Evolutionary conservation across 257 asterid species (phyloP).

Genomic region (Plantago ovata): DNA sequence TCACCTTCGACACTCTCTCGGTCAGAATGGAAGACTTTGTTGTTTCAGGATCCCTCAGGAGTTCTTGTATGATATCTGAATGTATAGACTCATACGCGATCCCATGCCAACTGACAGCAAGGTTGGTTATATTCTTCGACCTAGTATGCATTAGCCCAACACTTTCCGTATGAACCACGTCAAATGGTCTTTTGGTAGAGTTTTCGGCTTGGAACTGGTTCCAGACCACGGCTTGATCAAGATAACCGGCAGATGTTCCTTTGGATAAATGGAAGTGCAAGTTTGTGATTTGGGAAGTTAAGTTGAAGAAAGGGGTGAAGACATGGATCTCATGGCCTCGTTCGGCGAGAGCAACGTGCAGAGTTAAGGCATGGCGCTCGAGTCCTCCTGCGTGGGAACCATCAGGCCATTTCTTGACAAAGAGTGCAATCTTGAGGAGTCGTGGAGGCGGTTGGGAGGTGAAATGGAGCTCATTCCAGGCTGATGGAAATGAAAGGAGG

Average conservation of each 20-base stretch:
- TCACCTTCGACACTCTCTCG: slow-evolving; percentile 42
- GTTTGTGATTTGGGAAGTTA: slow-evolving; percentile 26
- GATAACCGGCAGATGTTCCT: slow-evolving; percentile 60
- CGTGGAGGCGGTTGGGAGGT: slow-evolving; percentile 31
- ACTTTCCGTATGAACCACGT: slow-evolving; percentile 71
- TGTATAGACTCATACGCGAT: slow-evolving; percentile 70
- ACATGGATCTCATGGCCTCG: slow-evolving; percentile 73
- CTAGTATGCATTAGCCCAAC: slow-evolving; percentile 69
- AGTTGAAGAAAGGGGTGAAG: slow-evolving; percentile 45
- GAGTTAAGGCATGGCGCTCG: slow-evolving; percentile 71
- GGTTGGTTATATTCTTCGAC: slow-evolving; percentile 40
- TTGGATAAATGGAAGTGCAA: slow-evolving; percentile 49
- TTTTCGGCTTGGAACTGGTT: slow-evolving; percentile 47
- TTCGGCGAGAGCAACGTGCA: slow-evolving; percentile 53
- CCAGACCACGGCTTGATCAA: slow-evolving; percentile 66
- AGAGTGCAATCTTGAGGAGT: slow-evolving; percentile 57
- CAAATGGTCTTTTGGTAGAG: slow-evolving; percentile 41
- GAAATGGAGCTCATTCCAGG: slow-evolving; percentile 61
- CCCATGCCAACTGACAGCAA: slow-evolving; percentile 84
- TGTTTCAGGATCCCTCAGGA: slow-evolving; percentile 31
- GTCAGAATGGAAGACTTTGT: slow-evolving; percentile 28
- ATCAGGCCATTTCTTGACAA: slow-evolving; percentile 76
- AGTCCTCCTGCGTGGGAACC: slow-evolving; percentile 60
- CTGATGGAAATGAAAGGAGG: slow-evolving; percentile 39
- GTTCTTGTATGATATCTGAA: slow-evolving; percentile 69